Percentiles rank a stretch among this genome's conserved stretches.
Evolutionary conservation across 768 basidiomycete species (phyloP).

Genomic region (Xerocomellus amylosporus): DNA sequence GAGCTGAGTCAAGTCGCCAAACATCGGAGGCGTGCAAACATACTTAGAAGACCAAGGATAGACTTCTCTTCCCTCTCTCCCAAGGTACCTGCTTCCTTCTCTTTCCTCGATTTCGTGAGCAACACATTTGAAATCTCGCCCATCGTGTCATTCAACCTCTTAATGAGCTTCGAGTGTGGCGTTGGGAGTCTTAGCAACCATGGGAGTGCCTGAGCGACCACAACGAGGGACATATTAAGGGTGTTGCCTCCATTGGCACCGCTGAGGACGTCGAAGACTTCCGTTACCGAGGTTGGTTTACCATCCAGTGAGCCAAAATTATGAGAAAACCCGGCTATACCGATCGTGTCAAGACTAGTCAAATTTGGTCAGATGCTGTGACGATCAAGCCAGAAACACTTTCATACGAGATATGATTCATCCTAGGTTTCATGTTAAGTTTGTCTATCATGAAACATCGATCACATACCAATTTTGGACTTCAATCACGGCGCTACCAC

Average conservation of each 20-base stretch:
- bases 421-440: slow-evolving; percentile 24
- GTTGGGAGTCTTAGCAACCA: slow-evolving; percentile 33
- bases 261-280: slow-evolving; percentile 25
- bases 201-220: slow-evolving; percentile 32
- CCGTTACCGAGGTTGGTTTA: slow-evolving; percentile 25
- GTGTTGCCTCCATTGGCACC: slow-evolving; percentile 6
- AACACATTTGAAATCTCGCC: slow-evolving; percentile 34
- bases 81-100: slow-evolving; percentile 29
- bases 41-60: slow-evolving; percentile 39
- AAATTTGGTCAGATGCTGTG: neutral
- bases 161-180: slow-evolving; percentile 19
- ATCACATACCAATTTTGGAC: neutral
- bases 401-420: slow-evolving; percentile 45
- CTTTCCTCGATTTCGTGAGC: slow-evolving; percentile 31
- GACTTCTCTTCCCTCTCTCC: slow-evolving; percentile 35
- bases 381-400: neutral
- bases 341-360: slow-evolving; percentile 42
- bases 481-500: too few species aligned
- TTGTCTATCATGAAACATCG: neutral
- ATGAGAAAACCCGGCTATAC: slow-evolving; percentile 45
- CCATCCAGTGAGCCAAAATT: slow-evolving; percentile 43
- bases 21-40: neutral
- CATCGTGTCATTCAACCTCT: slow-evolving; percentile 30
- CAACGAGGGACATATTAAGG: slow-evolving; percentile 10
- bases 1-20: neutral